These are phyloP conservation scores for Paulownia fortunei DNA, from an alignment of 257 asterid species.

Conservation along the genomic window DNA sequence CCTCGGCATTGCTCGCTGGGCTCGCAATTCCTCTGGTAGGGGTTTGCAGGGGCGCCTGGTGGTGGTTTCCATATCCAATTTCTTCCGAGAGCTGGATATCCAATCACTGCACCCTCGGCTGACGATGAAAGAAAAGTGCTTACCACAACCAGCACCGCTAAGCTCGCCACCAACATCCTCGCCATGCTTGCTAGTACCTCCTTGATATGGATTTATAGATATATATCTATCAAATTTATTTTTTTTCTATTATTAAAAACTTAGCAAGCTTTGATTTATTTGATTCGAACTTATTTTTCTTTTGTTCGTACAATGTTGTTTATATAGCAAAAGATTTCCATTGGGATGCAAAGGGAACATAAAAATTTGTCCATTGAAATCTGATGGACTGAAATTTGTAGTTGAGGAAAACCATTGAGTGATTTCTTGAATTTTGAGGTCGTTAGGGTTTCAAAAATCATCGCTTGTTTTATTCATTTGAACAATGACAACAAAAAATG, in stretches of 20 bases:
- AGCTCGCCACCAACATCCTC: slow-evolving; percentile 3
- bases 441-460: no score
- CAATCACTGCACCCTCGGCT: neutral
- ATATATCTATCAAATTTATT: neutral
- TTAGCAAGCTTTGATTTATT: no score
- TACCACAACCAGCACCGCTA: neutral
- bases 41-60: neutral
- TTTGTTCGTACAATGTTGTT: neutral
- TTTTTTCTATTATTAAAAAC: neutral
- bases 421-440: no score
- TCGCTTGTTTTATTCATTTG: no score
- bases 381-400: neutral
- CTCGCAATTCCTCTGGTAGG: neutral
- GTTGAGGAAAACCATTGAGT: neutral
- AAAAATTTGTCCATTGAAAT: neutral
- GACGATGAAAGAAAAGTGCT: neutral
- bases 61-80: neutral
- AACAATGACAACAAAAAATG: no score
- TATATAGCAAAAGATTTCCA: neutral
- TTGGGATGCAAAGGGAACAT: neutral
- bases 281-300: neutral
- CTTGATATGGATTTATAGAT: neutral
- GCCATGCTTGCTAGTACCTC: neutral
- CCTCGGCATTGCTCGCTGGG: neutral
- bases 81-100: neutral